Base-by-base conservation (phyloP, 371 early-diverging fungal genomes). In the Mortierella sp. region DNA sequence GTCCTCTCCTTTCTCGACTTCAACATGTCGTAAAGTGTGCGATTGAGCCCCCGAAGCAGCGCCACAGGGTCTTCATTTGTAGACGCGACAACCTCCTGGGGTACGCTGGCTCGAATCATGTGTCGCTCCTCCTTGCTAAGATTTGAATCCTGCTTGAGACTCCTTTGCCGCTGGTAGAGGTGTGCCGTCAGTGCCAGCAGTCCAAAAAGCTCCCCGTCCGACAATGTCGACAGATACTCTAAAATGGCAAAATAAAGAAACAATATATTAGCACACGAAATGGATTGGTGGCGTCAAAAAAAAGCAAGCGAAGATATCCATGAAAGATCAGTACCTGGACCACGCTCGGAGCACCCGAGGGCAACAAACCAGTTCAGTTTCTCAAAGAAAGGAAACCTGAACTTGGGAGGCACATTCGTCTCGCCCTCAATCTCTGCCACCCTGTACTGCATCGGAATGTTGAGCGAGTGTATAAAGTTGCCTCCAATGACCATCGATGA, bases 401-500 rank as follows among this genome's bases (percentile, higher is more conserved):
- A 96, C 70, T 95, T 93, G 7, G 84, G 77, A 0, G 97, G 94
- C 1, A 96, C 96, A 39, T 90, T 85, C 19, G 95, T 95, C 19
- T 88, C 87, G n/a, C 92, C 86, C 74, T 97, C 97, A 31, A 96
- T 92, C 14, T 91, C 90, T 67, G 90, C 91, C 0, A 93, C 86
- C 4, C 85, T 83, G 26, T 93, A 86, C 70, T 97, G 98, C 29
- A 88, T 88, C 7, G 87, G 87, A 11, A 96, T 92, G 75, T 92
- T 91, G 68, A 93, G 85, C 41, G 94, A 91, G 34, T 95, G 95
- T 39, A 98, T 79, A 79, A 96, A 97, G 81, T 97, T 98, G 29
- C 98, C 98, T 10, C 97, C 97, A 72, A 98, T 96, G 5, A 97
- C 97, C 14, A 97, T 86, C 0, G 97, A 91, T 68, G 96, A 96